phyloP scores from a whole-genome alignment of 768 basidiomycete species.

The Phallus indusiatus region DNA sequence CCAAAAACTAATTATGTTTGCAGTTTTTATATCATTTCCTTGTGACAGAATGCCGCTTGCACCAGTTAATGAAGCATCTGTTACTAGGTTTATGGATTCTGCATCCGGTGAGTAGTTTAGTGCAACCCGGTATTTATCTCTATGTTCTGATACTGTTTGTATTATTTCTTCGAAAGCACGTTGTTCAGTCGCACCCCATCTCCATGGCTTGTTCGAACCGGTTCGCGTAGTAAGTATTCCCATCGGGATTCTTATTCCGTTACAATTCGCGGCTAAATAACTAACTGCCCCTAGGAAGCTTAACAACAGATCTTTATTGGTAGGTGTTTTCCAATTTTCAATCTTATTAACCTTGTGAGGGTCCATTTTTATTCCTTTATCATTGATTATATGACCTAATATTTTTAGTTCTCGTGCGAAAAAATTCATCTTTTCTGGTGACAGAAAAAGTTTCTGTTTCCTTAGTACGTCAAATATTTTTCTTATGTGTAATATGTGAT shows the following conservation, averaged over 20 bases:
- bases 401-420: conserved; percentile 12
- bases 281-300: conserved; percentile 16
- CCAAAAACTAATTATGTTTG: conserved; percentile 23
- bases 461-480: conserved; percentile 26
- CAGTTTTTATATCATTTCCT: conserved; percentile 20
- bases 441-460: conserved; percentile 28
- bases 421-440: conserved; percentile 25
- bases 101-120: background rate
- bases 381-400: conserved; percentile 13
- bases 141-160: conserved; percentile 6
- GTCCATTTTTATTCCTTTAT: conserved; percentile 18
- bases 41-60: conserved; percentile 22
- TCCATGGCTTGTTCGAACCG: conserved; percentile 10
- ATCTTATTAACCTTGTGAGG: conserved; percentile 16
- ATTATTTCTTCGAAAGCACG: conserved; percentile 15
- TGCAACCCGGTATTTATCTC: conserved; percentile 1
- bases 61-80: conserved; percentile 24
- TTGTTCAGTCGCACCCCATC: conserved; percentile 13
- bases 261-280: conserved; percentile 14
- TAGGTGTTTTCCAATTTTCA: conserved; percentile 17
- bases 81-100: conserved; percentile 21
- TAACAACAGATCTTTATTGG: conserved; percentile 7
- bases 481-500: conserved; percentile 22
- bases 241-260: conserved; percentile 12
- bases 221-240: conserved; percentile 9